These are phyloP conservation scores for Pleurotus tuoliensis DNA, from an alignment of 768 basidiomycete species.

Conservation along the genomic window DNA sequence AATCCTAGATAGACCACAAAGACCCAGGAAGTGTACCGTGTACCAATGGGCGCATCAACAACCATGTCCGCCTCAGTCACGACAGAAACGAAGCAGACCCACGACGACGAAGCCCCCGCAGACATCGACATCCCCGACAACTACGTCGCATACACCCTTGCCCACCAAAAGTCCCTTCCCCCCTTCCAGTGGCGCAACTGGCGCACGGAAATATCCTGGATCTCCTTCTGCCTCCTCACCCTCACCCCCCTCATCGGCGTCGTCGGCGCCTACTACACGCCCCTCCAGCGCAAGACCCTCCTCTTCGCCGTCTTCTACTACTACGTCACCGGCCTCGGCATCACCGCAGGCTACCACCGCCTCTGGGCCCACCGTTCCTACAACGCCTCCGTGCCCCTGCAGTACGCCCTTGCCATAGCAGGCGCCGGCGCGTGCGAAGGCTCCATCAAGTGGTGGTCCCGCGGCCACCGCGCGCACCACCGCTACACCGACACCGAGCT, in stretches of 20 bases:
- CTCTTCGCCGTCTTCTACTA: constrained; percentile 39
- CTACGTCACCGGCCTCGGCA: constrained; percentile 65
- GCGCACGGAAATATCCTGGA: constrained; percentile 66
- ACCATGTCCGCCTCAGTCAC: not conserved
- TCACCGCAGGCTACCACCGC: constrained; percentile 93
- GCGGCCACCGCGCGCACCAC: constrained; percentile 96
- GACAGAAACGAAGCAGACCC: not conserved
- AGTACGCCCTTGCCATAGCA: constrained; percentile 77
- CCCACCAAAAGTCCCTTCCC: constrained; percentile 62
- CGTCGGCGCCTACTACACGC: constrained; percentile 65
- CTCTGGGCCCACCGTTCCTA: constrained; percentile 96
- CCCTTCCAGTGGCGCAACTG: constrained; percentile 62
- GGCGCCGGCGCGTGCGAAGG: constrained; percentile 94
- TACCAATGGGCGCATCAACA: no score
- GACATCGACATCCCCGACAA: constrained; percentile 78
- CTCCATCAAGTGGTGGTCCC: constrained; percentile 97
- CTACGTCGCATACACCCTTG: constrained; percentile 75
- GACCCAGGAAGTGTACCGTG: no score
- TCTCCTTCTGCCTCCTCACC: constrained; percentile 70
- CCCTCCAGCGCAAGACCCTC: constrained; percentile 69
- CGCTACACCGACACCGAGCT: constrained; percentile 96
- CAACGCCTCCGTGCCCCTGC: constrained; percentile 84
- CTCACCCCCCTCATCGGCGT: constrained; percentile 72
- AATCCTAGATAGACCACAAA: no score
- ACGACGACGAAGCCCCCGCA: constrained; percentile 9